Evolutionary conservation across 225 moss, liverwort and hornwort species (phyloP).

Genomic region (Antitrichia curtipendula): DNA sequence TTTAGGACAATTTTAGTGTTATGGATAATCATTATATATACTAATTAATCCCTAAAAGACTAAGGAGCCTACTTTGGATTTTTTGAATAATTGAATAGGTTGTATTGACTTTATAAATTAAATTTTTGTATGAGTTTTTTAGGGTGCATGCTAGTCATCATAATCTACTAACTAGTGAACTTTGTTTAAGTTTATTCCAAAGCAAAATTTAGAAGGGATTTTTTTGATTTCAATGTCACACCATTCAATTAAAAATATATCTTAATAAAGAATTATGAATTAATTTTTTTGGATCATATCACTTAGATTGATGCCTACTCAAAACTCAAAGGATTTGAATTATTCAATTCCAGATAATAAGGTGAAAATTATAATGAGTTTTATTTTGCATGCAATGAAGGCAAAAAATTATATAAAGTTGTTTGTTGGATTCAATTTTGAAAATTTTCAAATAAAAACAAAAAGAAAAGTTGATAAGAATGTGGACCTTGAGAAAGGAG

Average conservation of each 20-base stretch:
- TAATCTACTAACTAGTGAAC: not conserved
- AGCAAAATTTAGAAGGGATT: rapidly evolving
- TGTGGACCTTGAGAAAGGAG: too few relatives aligned
- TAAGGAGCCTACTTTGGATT: rapidly evolving
- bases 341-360: not conserved
- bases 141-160: not conserved
- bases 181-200: not conserved
- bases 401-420: rapidly evolving
- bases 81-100: rapidly evolving
- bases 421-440: not conserved
- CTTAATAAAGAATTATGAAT: not conserved
- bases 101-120: not conserved
- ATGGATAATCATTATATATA: not conserved
- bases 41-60: not conserved
- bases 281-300: too few relatives aligned
- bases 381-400: not conserved
- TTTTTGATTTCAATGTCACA: not conserved
- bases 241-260: rapidly evolving
- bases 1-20: not conserved
- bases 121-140: not conserved
- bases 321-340: not conserved
- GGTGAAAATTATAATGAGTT: not conserved
- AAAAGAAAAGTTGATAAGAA: too few relatives aligned
- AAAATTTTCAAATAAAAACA: not conserved
- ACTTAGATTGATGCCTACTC: not conserved